Evolutionary conservation across 306 rosid species (phyloP), one percentile per base, ranked within the genome.

Genomic region (Oxytropis ochrocephala): DNA sequence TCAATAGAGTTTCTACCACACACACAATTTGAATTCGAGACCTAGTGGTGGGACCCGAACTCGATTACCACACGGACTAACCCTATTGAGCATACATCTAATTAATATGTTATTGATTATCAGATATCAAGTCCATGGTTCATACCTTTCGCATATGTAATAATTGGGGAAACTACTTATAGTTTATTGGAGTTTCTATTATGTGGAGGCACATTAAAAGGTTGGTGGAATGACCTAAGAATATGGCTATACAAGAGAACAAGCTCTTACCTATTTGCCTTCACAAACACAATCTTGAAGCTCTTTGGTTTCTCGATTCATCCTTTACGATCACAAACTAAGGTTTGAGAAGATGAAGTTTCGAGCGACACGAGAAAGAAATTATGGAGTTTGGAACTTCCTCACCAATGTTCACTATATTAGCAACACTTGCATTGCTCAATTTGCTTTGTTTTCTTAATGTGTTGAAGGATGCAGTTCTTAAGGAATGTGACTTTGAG

Each of bases 181-280:
- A 78, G 85, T 76, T 69, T 90, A 14, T 64, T 75, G 7, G 97
- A 90, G 82, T 90, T 88, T 73, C 18, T 85, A 49, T 69, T 77
- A 71, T 57, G 30, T 70, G 91, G 89, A 13, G 97, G 97, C 39
- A 93, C 96, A 59, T 13, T 81, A 14, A 39, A 75, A 13, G 96
- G 96, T 3, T 93, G 97, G 98, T 93, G 97, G 98, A 90, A 93
- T 79, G 88, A 88, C 0, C 84, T 75, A 38, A 33, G 96, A 7
- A 90, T 93, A 3, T 86, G 98, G 90, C 80, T 93, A 0, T 93
- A 90, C 82, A 90, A 88, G 80, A 75, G 96, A 79, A 70, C 87
- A 70, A 81, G 85, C 67, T 85, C 94, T 60, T 93, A 82, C 71
- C 72, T 85, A 11, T 90, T 86, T 79, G 90, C 86, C 7, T 78